Evolutionary conservation across 2,329 filamentous ascomycete species (phyloP), one percentile per base, ranked within the genome.

Genomic region (Lasiodiplodia sp.): DNA sequence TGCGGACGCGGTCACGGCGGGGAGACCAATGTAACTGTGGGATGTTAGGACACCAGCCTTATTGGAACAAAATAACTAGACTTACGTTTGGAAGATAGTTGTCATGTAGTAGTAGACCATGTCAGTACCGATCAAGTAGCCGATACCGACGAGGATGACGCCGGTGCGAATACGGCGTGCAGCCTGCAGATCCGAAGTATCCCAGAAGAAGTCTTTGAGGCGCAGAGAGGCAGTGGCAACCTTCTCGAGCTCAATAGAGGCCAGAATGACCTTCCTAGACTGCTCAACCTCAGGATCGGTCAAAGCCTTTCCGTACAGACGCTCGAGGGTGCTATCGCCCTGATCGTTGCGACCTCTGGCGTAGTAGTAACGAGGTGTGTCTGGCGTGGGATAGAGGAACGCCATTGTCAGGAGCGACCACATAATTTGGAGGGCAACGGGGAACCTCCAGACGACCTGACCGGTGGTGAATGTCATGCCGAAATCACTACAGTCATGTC

Each of bases 121-220:
- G 70, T 82, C 80, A 69, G 80, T 78, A 16, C 78, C 80, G 23
- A 79, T 80, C 72, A 81, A 78, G 69, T 81, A 79, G n/a, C 80
- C 78, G 16, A 81, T 76, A 16, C 73, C 77, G 66, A 82, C 80
- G 71, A 81, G 78, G n/a, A 79, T 71, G 23, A 76, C 70, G 73
- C 80, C 80, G 16, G 78, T 77, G 21, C 77, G 74, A 6, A 77
- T 76, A 31, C 75, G 71, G 14, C 71, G 72, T 10, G 73, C 73
- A 14, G 75, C 74, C 67, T 76, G 74, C 40, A 55, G 72, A 69
- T 18, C 70, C 67, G 44, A 56, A 37, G 51, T 71, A 38, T 72
- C 70, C 53, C 58, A 69, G 68, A 74, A 73, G 71, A 74, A 74
- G 34, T 74, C 73, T 34, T 68, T 70, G 66, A 73, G 67, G 11